These are phyloP conservation scores for Dentipellis fragilis DNA, from an alignment of 768 basidiomycete species.

Conservation along the genomic window DNA sequence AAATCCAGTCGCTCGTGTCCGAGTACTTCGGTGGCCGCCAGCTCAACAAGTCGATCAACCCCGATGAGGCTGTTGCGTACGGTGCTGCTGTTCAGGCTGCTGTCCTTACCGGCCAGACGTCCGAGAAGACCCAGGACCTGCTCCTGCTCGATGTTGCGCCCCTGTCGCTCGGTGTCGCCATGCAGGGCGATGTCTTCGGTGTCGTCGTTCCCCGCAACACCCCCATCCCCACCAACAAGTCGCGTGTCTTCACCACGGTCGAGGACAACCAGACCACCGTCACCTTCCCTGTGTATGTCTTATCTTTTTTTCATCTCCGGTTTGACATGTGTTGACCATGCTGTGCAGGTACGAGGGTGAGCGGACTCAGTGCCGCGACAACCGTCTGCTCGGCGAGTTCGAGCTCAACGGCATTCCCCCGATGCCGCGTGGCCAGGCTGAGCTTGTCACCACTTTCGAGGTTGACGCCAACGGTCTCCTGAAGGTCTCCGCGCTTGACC, in stretches of 20 bases:
- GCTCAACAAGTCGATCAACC: conserved; percentile 99
- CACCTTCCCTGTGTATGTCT: conserved; percentile 93
- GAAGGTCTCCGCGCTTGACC: conserved; percentile 97
- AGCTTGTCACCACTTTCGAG: conserved; percentile 98
- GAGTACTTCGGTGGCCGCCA: conserved; percentile 98
- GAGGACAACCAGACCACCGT: conserved; percentile 99
- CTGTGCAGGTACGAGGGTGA: conserved; percentile 85
- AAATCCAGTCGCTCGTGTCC: conserved; percentile 95
- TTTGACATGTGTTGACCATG: conserved; percentile 5
- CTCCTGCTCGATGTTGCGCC: conserved; percentile 98
- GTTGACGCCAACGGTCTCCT: conserved; percentile 98
- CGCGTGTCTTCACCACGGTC: conserved; percentile 96
- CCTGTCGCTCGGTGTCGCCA: conserved; percentile 97
- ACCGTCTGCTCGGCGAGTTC: conserved; percentile 97
- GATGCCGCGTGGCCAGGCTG: conserved; percentile 98
- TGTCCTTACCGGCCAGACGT: conserved; percentile 96
- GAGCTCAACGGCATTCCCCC: conserved; percentile 98
- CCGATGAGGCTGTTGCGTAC: conserved; percentile 99
- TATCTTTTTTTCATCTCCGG: background rate
- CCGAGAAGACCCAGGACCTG: conserved; percentile 97
- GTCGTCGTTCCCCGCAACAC: conserved; percentile 99
- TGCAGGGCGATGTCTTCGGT: conserved; percentile 99
- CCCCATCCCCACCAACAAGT: conserved; percentile 99
- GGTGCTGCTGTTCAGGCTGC: conserved; percentile 99
- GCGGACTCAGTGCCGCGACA: conserved; percentile 99